Percentiles rank a stretch among this genome's conserved stretches.
phyloP scores from a whole-genome alignment of 371 early-diverging fungal species.

The Basidiobolus meristosporus region DNA sequence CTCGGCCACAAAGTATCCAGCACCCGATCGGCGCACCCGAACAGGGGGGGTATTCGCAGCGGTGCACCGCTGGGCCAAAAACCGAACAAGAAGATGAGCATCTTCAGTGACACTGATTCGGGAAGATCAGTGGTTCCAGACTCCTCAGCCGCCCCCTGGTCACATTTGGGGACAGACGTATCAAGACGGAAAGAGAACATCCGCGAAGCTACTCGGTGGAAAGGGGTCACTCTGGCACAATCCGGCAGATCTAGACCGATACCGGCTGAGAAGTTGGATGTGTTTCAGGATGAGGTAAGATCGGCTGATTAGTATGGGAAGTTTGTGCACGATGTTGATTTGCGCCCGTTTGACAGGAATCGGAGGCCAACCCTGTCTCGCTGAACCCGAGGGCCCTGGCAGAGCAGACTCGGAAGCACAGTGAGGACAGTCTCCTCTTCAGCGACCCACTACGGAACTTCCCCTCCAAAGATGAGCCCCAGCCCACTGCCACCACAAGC shows the following conservation, averaged over 20 bases:
- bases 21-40: slow-evolving; percentile 10
- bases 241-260: not conserved
- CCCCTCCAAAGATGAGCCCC: not conserved
- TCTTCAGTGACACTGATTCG: slow-evolving; percentile 1
- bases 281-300: slow-evolving; percentile 10
- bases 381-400: not conserved
- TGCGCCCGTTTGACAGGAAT: not conserved
- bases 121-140: not conserved
- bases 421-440: not conserved
- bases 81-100: not conserved
- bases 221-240: slow-evolving; percentile 14
- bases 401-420: not conserved
- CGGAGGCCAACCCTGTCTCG: not conserved
- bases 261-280: slow-evolving; percentile 8
- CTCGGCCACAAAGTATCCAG: slow-evolving; percentile 13
- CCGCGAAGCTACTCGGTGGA: slow-evolving; percentile 13
- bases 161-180: slow-evolving; percentile 16
- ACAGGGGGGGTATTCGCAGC: slow-evolving; percentile 1
- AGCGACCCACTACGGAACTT: not conserved
- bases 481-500: not conserved
- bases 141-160: slow-evolving; percentile 7
- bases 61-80: not conserved
- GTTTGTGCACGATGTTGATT: not conserved
- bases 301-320: not conserved
- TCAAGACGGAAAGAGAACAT: slow-evolving; percentile 18